These are phyloP conservation scores for Chaetomiaceae sp. DNA, from an alignment of 2,329 filamentous ascomycete species.

Conservation along the genomic window DNA sequence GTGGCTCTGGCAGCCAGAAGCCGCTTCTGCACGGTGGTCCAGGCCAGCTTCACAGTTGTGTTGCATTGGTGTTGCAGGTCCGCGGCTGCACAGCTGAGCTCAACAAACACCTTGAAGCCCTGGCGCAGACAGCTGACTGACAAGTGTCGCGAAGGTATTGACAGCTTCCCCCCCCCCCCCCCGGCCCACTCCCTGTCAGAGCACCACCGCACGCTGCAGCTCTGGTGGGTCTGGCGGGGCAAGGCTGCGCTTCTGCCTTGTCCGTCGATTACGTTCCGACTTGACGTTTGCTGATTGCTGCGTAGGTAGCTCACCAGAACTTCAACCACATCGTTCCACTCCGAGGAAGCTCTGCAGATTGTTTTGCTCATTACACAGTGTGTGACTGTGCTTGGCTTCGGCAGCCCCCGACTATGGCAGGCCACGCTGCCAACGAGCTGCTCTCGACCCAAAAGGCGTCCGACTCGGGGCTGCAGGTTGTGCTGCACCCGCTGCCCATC, in stretches of 20 bases:
- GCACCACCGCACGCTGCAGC: constrained; percentile 1
- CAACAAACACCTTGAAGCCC: no score
- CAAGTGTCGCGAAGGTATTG: background rate
- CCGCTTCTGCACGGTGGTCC: no score
- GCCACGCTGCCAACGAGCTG: constrained; percentile 46
- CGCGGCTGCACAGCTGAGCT: no score
- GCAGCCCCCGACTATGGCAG: constrained; percentile 42
- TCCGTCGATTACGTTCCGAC: background rate
- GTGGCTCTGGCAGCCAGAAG: no score
- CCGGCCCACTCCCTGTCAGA: background rate
- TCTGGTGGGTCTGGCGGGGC: constrained; percentile 13
- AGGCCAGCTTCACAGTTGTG: no score
- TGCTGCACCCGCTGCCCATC: constrained; percentile 88
- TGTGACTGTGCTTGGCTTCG: no score
- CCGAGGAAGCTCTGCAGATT: no score
- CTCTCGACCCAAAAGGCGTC: constrained; percentile 61
- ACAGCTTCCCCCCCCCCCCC: constrained; percentile 1
- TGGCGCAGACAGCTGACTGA: constrained; percentile 1
- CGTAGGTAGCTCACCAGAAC: no score
- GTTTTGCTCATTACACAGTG: no score
- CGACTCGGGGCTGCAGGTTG: constrained; percentile 70
- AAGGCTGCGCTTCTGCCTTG: constrained; percentile 23
- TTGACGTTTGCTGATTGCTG: no score
- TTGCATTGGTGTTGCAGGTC: no score
- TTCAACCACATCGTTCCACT: background rate